phyloP scores from a whole-genome alignment of 2,329 filamentous ascomycete species.

The Nakataea oryzae region DNA sequence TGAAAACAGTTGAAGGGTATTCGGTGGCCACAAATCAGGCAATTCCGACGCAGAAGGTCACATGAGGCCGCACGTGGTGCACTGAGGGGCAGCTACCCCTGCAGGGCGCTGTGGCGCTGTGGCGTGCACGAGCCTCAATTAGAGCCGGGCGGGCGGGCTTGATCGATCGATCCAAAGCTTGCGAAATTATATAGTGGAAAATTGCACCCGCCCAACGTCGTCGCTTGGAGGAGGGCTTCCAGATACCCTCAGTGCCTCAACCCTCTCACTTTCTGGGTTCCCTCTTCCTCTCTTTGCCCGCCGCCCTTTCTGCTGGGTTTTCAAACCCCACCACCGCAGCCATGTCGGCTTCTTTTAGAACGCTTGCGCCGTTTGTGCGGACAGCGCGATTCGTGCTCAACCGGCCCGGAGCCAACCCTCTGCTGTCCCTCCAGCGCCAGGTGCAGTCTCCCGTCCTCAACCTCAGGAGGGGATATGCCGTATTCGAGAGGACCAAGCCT shows the following conservation, averaged over 20 bases:
- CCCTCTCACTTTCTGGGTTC: background rate
- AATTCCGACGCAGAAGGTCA: background rate
- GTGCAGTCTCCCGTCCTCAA: constrained; percentile 55
- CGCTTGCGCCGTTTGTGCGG: constrained; percentile 69
- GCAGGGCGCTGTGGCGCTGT: background rate
- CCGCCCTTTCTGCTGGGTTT: constrained; percentile 7
- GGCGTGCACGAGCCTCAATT: background rate
- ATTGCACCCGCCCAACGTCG: background rate
- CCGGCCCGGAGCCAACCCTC: constrained; percentile 48
- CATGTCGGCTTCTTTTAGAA: constrained; percentile 76
- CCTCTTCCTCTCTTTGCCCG: background rate
- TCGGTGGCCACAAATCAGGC: background rate
- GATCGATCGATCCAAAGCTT: background rate
- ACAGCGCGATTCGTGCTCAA: constrained; percentile 63
- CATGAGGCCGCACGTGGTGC: background rate
- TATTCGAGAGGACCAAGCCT: constrained; percentile 84
- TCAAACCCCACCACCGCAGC: constrained; percentile 23
- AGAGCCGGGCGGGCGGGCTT: background rate
- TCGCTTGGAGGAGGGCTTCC: background rate
- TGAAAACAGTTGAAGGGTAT: background rate
- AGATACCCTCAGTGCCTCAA: background rate
- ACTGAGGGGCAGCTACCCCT: background rate
- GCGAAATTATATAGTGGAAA: background rate
- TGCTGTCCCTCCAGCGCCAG: constrained; percentile 69
- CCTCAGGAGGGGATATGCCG: constrained; percentile 54